phyloP scores from a whole-genome alignment of 2,329 filamentous ascomycete genomes.

The Pestalotiopsis sp. region DNA sequence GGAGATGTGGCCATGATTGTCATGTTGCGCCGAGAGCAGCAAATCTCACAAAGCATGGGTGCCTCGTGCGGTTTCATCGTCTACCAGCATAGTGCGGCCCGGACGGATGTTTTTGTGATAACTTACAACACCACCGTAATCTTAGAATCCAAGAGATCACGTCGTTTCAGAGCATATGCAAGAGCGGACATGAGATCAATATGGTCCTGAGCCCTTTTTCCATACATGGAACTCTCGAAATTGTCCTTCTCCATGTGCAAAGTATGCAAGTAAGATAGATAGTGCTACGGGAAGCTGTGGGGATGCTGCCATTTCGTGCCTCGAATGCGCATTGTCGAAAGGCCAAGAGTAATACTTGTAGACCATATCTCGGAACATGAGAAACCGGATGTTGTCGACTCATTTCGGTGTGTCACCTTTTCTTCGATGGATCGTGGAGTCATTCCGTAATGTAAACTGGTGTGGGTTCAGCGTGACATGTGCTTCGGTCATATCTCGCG shows the following conservation, averaged over 20 bases:
- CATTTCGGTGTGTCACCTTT: not conserved
- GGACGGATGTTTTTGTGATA: not conserved
- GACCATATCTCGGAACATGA: too few species aligned
- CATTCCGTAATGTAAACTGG: not conserved
- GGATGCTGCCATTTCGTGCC: not conserved
- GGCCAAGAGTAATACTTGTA: too few species aligned
- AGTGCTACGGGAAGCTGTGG: not conserved
- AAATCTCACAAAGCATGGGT: not conserved
- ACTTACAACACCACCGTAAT: not conserved
- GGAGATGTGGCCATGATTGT: not conserved
- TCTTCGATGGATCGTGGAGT: not conserved
- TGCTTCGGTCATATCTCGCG: constrained; percentile 33
- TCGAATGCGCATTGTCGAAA: too few species aligned
- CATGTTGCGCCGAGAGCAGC: not conserved
- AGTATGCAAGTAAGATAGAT: not conserved
- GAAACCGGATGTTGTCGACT: too few species aligned
- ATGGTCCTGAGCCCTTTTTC: not conserved
- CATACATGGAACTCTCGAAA: not conserved
- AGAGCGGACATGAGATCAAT: not conserved
- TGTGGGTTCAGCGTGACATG: not conserved
- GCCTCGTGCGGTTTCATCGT: not conserved
- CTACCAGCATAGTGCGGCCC: not conserved
- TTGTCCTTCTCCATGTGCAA: not conserved
- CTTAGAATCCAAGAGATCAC: constrained; percentile 12
- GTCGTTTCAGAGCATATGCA: constrained; percentile 9